Evolutionary conservation across 169 alveolate species (phyloP).

Genomic region (Plasmodium malariae): DNA sequence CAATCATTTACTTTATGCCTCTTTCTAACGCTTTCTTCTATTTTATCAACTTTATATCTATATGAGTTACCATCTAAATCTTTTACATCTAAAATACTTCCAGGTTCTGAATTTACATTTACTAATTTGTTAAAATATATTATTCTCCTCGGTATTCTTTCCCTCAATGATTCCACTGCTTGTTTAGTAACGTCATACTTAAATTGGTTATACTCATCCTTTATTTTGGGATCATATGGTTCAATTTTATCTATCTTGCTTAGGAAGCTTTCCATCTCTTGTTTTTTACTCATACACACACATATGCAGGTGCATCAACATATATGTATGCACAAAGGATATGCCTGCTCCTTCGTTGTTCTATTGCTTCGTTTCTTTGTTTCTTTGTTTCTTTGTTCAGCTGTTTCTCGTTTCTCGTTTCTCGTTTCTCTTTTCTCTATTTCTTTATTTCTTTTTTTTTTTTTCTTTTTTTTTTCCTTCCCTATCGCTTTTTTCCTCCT

Average conservation of each 20-base stretch:
- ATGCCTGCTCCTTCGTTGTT: too few species aligned
- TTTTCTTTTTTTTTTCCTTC: too few species aligned
- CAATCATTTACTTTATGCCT: constrained; percentile 77
- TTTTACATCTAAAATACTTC: constrained; percentile 70
- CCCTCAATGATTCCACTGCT: constrained; percentile 87
- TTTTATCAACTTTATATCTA: constrained; percentile 68
- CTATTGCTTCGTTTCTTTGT: too few species aligned
- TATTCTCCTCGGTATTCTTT: constrained; percentile 90
- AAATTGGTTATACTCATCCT: constrained; percentile 86
- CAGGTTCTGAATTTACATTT: constrained; percentile 79
- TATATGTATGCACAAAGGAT: too few species aligned
- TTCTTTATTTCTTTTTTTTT: too few species aligned
- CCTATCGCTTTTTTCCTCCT: too few species aligned
- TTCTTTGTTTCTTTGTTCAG: too few species aligned
- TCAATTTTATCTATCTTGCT: constrained; percentile 84
- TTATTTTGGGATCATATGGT: constrained; percentile 85
- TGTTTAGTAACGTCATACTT: constrained; percentile 88
- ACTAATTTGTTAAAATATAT: constrained; percentile 86
- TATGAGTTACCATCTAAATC: constrained; percentile 83
- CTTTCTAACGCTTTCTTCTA: constrained; percentile 54
- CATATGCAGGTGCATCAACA: not conserved
- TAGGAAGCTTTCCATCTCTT: constrained; percentile 24
- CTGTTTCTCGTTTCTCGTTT: too few species aligned
- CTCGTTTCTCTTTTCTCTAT: too few species aligned
- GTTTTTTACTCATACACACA: not conserved